Conservation (phyloP, 805 yeast species). For the Blastobotrys americana region DNA sequence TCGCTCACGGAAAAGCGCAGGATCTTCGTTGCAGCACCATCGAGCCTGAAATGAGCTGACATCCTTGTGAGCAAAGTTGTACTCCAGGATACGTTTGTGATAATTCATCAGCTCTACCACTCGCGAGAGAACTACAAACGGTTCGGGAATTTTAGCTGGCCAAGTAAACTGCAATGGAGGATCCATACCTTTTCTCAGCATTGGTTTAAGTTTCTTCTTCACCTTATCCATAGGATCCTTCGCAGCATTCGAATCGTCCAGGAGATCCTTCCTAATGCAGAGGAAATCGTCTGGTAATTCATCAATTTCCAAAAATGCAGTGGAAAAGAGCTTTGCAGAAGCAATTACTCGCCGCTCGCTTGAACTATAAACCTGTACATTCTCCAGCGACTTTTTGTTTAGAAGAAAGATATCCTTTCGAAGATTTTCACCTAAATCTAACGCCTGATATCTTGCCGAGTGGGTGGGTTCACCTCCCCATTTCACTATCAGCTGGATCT, state of each 20-base stretch:
- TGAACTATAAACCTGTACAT: slow-evolving; percentile 80
- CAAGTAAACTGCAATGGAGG: slow-evolving; percentile 98
- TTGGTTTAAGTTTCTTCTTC: slow-evolving; percentile 89
- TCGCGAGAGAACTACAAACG: slow-evolving; percentile 84
- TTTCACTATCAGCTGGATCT: slow-evolving; percentile 89
- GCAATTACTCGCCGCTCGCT: slow-evolving; percentile 93
- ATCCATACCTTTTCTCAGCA: slow-evolving; percentile 88
- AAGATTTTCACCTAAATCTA: slow-evolving; percentile 91
- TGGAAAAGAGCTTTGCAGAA: slow-evolving; percentile 81
- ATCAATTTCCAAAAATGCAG: slow-evolving; percentile 65
- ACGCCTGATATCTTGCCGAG: slow-evolving; percentile 89
- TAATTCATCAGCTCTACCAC: slow-evolving; percentile 94
- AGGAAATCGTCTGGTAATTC: slow-evolving; percentile 71
- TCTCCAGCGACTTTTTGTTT: slow-evolving; percentile 75
- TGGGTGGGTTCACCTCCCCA: slow-evolving; percentile 99
- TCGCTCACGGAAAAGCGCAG: slow-evolving; percentile 80
- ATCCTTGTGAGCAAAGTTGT: slow-evolving; percentile 63
- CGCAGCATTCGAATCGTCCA: slow-evolving; percentile 97
- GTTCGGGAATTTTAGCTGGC: slow-evolving; percentile 98
- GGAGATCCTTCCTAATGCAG: slow-evolving; percentile 75
- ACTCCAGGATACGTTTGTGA: slow-evolving; percentile 75
- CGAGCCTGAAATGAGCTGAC: slow-evolving; percentile 60
- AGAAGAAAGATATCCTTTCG: slow-evolving; percentile 84
- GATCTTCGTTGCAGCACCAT: slow-evolving; percentile 98
- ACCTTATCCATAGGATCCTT: slow-evolving; percentile 97